Percentiles rank a stretch among this genome's conserved stretches.
phyloP scores from a whole-genome alignment of 371 early-diverging fungal genomes.

The Phascolomyces articulosus region DNA sequence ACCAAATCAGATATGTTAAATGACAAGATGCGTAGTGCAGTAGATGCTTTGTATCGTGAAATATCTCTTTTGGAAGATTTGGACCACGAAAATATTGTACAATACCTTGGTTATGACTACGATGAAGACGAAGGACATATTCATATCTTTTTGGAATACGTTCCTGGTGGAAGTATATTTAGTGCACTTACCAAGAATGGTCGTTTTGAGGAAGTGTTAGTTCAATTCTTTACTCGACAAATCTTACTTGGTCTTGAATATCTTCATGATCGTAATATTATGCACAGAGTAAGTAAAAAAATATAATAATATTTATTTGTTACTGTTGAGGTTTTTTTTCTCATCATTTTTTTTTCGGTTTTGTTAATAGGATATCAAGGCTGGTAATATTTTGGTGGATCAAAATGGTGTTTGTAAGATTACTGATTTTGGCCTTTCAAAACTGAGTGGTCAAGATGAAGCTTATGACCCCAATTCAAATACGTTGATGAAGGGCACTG shows the following conservation, averaged over 20 bases:
- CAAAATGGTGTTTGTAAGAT: slow-evolving; percentile 92
- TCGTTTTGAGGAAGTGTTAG: slow-evolving; percentile 80
- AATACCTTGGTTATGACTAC: slow-evolving; percentile 76
- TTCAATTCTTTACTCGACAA: slow-evolving; percentile 86
- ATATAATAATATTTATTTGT: not conserved
- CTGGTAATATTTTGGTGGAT: slow-evolving; percentile 92
- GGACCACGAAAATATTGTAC: slow-evolving; percentile 88
- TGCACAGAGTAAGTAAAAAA: slow-evolving; percentile 76
- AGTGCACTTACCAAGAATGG: slow-evolving; percentile 83
- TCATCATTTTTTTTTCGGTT: too few species aligned
- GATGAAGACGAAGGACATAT: slow-evolving; percentile 65
- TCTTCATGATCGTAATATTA: slow-evolving; percentile 91
- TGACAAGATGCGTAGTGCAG: slow-evolving; percentile 36
- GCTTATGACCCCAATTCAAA: slow-evolving; percentile 55
- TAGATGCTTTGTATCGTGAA: slow-evolving; percentile 47
- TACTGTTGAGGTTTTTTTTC: not conserved
- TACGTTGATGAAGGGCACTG: slow-evolving; percentile 43
- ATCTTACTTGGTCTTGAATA: slow-evolving; percentile 93
- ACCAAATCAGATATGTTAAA: slow-evolving; percentile 54
- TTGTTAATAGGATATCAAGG: slow-evolving; percentile 82
- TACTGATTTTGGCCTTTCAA: slow-evolving; percentile 99
- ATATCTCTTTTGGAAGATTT: slow-evolving; percentile 61
- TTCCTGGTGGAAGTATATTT: slow-evolving; percentile 95
- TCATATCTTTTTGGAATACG: slow-evolving; percentile 95
- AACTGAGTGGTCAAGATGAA: slow-evolving; percentile 66